Percentiles rank a stretch among this genome's conserved stretches.
Evolutionary conservation across 768 basidiomycete species (phyloP).

Genomic region (Kwoniella botswanensis): DNA sequence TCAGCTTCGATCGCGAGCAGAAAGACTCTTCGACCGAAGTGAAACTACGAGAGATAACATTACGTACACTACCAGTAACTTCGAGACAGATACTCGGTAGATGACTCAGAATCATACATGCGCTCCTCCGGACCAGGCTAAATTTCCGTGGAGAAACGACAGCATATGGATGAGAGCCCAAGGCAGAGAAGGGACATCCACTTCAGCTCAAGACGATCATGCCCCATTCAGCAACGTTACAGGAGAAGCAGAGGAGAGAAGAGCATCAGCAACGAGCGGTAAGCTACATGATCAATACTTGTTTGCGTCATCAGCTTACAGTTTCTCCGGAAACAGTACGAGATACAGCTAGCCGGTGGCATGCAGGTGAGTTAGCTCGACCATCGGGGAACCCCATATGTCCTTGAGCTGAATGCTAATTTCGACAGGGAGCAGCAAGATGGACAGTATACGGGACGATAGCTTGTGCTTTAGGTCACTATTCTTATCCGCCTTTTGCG

Average conservation of each 20-base stretch:
- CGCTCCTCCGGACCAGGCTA: too few species aligned
- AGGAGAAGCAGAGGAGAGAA: slow-evolving; percentile 38
- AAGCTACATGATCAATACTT: neutral
- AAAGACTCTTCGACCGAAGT: neutral
- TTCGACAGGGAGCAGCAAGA: slow-evolving; percentile 43
- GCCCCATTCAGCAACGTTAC: slow-evolving; percentile 17
- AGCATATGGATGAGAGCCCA: too few species aligned
- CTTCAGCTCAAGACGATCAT: neutral
- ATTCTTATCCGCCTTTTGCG: slow-evolving; percentile 54
- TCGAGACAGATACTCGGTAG: neutral
- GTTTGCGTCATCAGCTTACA: neutral
- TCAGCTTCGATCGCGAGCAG: neutral
- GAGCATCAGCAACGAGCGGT: slow-evolving; percentile 53
- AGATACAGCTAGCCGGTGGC: slow-evolving; percentile 51
- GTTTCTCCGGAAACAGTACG: neutral
- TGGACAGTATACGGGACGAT: slow-evolving; percentile 54
- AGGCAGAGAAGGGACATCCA: neutral
- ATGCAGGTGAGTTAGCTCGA: slow-evolving; percentile 32
- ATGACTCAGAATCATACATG: too few species aligned
- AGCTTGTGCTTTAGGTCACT: slow-evolving; percentile 46
- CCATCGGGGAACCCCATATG: too few species aligned
- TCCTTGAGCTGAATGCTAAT: neutral
- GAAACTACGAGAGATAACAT: neutral
- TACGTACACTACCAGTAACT: slow-evolving; percentile 3
- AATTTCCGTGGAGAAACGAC: too few species aligned